These are phyloP conservation scores for Solanum ahanhuiri DNA, from an alignment of 257 asterid genomes.

Conservation along the genomic window DNA sequence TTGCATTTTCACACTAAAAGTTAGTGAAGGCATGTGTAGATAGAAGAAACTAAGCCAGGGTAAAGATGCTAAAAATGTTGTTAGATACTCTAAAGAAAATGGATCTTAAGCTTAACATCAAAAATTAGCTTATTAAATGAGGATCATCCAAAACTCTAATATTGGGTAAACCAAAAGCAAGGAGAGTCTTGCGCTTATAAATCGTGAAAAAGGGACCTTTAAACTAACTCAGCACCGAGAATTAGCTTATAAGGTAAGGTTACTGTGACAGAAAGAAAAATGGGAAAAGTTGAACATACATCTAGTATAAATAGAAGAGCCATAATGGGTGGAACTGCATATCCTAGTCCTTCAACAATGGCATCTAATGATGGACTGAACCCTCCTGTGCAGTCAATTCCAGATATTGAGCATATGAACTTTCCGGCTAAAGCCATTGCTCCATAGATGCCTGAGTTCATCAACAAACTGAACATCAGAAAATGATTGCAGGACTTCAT, in stretches of 20 bases:
- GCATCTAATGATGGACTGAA: slow-evolving; percentile 69
- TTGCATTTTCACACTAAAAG: not conserved
- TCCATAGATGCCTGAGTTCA: slow-evolving; percentile 64
- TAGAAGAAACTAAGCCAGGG: not conserved
- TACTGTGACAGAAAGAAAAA: not conserved
- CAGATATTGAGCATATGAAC: slow-evolving; percentile 81
- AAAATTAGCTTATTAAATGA: not conserved
- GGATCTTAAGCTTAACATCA: not conserved
- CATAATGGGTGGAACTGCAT: slow-evolving; percentile 97
- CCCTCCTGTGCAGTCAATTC: slow-evolving; percentile 82
- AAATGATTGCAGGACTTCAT: not conserved
- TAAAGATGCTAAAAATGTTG: not conserved
- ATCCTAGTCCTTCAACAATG: slow-evolving; percentile 79
- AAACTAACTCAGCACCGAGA: not conserved
- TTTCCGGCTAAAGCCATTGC: slow-evolving; percentile 94
- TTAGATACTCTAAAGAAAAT: not conserved
- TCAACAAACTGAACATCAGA: not conserved
- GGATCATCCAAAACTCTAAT: not conserved
- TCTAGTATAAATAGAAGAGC: slow-evolving; percentile 86
- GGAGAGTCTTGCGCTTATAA: not conserved
- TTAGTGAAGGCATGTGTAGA: not conserved
- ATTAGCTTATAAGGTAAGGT: not conserved
- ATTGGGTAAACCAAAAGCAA: not conserved
- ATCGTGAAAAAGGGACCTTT: not conserved
- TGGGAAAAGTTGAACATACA: slow-evolving; percentile 28